Conservation (phyloP, 1,139 yeast species). For the Taphrina populina region DNA sequence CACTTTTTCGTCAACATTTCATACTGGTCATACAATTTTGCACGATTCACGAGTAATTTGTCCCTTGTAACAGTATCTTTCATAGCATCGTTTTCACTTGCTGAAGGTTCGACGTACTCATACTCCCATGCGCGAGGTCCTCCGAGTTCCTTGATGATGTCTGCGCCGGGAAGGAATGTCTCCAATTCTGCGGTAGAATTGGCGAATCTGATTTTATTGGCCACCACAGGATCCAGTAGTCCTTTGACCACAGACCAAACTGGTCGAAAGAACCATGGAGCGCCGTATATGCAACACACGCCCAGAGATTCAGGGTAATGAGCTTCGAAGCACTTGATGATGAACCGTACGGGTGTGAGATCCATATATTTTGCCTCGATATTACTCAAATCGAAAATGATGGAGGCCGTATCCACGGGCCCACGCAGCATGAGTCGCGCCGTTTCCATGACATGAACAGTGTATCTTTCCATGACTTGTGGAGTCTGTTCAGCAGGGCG, state of each 20-base stretch:
- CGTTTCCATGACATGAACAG: conserved; percentile 67
- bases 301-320: conserved; percentile 87
- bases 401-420: conserved; percentile 62
- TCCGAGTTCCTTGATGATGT: conserved; percentile 64
- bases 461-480: conserved; percentile 64
- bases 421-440: conserved; percentile 62
- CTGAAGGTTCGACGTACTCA: conserved; percentile 57
- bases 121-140: conserved; percentile 62
- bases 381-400: conserved; percentile 68
- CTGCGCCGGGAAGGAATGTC: conserved; percentile 54
- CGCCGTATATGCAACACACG: conserved; percentile 71
- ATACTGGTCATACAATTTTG: conserved; percentile 52
- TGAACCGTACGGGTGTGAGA: conserved; percentile 73
- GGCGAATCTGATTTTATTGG: conserved; percentile 74
- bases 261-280: conserved; percentile 86
- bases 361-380: conserved; percentile 68
- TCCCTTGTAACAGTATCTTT: conserved; percentile 51
- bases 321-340: conserved; percentile 75
- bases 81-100: conserved; percentile 50
- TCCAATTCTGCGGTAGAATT: conserved; percentile 59
- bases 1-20: conserved; percentile 63
- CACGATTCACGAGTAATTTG: conserved; percentile 52
- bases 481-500: conserved; percentile 67
- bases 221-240: conserved; percentile 89
- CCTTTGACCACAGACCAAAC: conserved; percentile 81